These are phyloP conservation scores for Brassica incana DNA, from an alignment of 345 rosid genomes.

Conservation along the genomic window DNA sequence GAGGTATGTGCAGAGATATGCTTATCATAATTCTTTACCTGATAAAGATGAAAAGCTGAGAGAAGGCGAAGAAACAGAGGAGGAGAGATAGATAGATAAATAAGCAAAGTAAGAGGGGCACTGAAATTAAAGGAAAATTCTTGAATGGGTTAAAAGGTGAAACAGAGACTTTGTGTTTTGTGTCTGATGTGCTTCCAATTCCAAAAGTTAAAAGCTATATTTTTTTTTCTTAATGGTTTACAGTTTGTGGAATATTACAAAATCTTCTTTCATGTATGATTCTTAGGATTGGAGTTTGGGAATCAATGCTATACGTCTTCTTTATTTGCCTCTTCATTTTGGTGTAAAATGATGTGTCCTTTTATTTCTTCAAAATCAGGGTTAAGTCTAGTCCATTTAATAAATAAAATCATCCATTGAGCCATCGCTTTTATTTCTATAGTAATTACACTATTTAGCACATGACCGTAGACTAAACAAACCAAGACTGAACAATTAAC, in stretches of 20 bases:
- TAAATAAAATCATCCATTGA: neutral
- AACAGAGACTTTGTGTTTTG: conserved; percentile 23
- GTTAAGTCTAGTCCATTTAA: neutral
- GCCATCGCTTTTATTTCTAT: neutral
- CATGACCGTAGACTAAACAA: neutral
- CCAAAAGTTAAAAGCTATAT: conserved; percentile 35
- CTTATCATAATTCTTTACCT: conserved; percentile 33
- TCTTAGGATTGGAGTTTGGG: conserved; percentile 16
- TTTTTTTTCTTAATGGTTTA: neutral
- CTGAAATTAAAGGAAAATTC: conserved; percentile 30
- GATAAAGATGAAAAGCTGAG: conserved; percentile 31
- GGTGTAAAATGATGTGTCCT: conserved; percentile 29
- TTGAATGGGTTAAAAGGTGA: conserved; percentile 28
- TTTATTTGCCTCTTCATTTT: conserved; percentile 39
- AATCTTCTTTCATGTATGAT: conserved; percentile 35
- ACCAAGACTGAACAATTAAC: neutral
- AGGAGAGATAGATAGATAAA: conserved; percentile 6
- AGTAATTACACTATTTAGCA: neutral
- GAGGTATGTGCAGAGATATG: neutral
- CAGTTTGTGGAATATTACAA: conserved; percentile 32
- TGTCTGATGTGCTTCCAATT: conserved; percentile 30
- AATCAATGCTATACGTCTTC: conserved; percentile 33
- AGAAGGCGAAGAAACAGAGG: conserved; percentile 34
- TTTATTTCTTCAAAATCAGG: neutral
- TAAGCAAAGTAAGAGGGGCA: conserved; percentile 32